Evolutionary conservation across 805 yeast species (phyloP).

Genomic region (Starmerella roubikii): DNA sequence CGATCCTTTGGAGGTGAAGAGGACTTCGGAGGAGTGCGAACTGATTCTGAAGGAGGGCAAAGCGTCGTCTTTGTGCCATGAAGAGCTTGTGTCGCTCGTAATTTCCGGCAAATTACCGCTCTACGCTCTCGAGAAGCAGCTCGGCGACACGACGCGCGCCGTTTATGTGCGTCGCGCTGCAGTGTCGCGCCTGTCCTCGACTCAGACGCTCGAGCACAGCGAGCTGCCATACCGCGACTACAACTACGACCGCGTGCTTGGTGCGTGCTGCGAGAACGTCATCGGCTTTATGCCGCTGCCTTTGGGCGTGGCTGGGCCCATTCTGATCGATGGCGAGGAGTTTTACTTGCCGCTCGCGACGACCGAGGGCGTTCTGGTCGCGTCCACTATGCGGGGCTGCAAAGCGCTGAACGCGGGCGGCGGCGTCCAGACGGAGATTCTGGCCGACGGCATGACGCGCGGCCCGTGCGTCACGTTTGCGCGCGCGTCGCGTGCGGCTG

Average conservation of each 20-base stretch:
- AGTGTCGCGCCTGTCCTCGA: slow-evolving; percentile 69
- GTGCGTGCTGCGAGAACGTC: slow-evolving; percentile 98
- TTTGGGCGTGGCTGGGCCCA: slow-evolving; percentile 95
- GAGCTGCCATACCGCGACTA: slow-evolving; percentile 69
- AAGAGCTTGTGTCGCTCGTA: slow-evolving; percentile 61
- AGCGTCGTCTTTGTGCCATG: slow-evolving; percentile 49
- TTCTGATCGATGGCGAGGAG: slow-evolving; percentile 76
- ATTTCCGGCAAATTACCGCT: slow-evolving; percentile 70
- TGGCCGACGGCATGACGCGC: slow-evolving; percentile 97
- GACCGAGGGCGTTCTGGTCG: slow-evolving; percentile 96
- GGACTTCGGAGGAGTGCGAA: slow-evolving; percentile 45
- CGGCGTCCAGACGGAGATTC: slow-evolving; percentile 81
- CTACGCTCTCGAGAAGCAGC: slow-evolving; percentile 86
- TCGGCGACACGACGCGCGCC: slow-evolving; percentile 81
- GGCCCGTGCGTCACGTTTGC: slow-evolving; percentile 96
- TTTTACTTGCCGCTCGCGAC: slow-evolving; percentile 98
- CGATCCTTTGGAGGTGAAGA: background rate
- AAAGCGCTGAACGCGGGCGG: slow-evolving; percentile 96
- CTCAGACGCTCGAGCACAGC: slow-evolving; percentile 59
- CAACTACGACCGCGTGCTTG: slow-evolving; percentile 91
- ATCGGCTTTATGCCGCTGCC: slow-evolving; percentile 95
- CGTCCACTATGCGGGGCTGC: slow-evolving; percentile 98
- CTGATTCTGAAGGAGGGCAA: slow-evolving; percentile 56
- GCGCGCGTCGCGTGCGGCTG: slow-evolving; percentile 73
- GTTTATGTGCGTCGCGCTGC: slow-evolving; percentile 86